Percentiles rank a stretch among this genome's conserved stretches.
phyloP scores from a whole-genome alignment of 371 early-diverging fungal genomes.

The Umbelopsis sp. region DNA sequence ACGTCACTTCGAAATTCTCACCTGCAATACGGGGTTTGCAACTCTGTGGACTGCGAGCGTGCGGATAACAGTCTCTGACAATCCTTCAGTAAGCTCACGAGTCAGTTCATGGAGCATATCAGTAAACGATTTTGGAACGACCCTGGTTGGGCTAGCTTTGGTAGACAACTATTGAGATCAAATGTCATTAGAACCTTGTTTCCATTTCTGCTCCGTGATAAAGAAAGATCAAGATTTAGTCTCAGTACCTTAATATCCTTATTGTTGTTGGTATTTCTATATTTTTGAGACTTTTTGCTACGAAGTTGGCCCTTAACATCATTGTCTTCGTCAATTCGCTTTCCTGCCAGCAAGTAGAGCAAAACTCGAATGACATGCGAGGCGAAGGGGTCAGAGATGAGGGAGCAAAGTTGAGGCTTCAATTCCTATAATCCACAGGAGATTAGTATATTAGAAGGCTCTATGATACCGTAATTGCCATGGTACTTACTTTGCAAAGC shows the following conservation, averaged over 20 bases:
- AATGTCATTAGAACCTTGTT: neutral
- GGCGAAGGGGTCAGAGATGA: constrained; percentile 76
- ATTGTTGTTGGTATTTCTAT: constrained; percentile 59
- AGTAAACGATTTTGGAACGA: constrained; percentile 67
- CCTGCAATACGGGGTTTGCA: constrained; percentile 81
- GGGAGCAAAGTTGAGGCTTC: constrained; percentile 62
- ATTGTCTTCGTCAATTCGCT: constrained; percentile 59
- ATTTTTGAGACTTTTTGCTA: constrained; percentile 68
- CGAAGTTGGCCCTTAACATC: constrained; percentile 56
- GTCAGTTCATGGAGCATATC: constrained; percentile 60
- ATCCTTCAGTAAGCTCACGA: constrained; percentile 54
- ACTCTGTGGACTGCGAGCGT: constrained; percentile 66
- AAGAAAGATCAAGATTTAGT: too few species aligned
- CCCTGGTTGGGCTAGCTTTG: constrained; percentile 43
- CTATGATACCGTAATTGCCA: neutral
- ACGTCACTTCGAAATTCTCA: constrained; percentile 14
- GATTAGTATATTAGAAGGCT: neutral
- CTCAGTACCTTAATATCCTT: neutral
- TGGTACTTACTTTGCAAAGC: constrained; percentile 50
- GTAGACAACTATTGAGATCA: constrained; percentile 24
- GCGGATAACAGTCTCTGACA: constrained; percentile 63
- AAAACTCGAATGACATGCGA: constrained; percentile 77
- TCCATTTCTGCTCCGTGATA: neutral
- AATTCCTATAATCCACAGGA: constrained; percentile 41
- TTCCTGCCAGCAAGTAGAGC: constrained; percentile 71